A percentile compares a stretch with the other conserved stretches of the same genome.
Conservation (phyloP, 108 stramenopile genomes). For the Cylindrotheca fusiformis region DNA sequence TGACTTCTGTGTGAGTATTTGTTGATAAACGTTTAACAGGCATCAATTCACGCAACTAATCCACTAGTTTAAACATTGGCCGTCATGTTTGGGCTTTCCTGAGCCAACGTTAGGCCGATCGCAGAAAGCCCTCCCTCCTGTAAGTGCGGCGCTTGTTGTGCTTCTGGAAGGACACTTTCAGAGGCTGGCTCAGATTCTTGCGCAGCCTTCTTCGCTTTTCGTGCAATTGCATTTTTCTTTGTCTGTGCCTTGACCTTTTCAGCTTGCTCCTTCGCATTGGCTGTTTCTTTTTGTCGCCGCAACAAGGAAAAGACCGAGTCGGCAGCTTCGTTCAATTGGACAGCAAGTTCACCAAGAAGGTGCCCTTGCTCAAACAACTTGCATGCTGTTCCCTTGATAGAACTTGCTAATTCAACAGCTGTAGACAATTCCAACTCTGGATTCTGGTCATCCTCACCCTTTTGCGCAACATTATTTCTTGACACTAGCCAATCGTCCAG, state of each 20-base stretch:
- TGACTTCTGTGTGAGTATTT: no score
- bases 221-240: constrained; percentile 4
- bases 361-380: constrained; percentile 18
- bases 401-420: constrained; percentile 13
- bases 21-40: no score
- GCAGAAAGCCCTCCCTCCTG: background rate
- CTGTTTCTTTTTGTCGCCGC: constrained; percentile 14
- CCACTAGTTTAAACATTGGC: background rate
- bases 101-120: background rate
- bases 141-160: constrained; percentile 2
- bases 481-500: background rate
- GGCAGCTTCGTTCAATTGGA: constrained; percentile 17
- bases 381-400: constrained; percentile 20
- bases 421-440: constrained; percentile 15
- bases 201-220: background rate
- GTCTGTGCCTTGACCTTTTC: constrained; percentile 9
- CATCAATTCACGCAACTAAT: background rate
- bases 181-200: background rate
- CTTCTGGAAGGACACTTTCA: constrained; percentile 1
- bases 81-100: background rate
- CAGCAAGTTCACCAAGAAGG: constrained; percentile 19
- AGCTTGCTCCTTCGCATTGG: constrained; percentile 10
- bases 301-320: constrained; percentile 21
- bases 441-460: no score
- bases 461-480: background rate